Evolutionary conservation across 2,329 filamentous ascomycete species (phyloP).

Genomic region (Aspergillus jensenii): DNA sequence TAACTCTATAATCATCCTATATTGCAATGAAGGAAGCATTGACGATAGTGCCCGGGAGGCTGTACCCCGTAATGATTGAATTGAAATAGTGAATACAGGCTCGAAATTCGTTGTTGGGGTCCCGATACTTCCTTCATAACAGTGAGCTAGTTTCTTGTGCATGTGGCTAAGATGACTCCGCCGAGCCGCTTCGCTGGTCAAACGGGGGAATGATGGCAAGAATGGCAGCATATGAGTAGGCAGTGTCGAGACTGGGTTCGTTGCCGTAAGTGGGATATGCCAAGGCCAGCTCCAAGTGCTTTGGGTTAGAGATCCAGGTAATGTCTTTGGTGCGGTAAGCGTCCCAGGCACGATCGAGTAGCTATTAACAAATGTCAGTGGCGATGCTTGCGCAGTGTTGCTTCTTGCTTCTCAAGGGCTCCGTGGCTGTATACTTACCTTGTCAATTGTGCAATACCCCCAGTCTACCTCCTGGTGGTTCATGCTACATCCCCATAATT

Average conservation of each 20-base stretch:
- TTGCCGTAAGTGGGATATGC: slow-evolving; percentile 24
- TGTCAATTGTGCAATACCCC: no score
- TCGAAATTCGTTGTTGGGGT: no score
- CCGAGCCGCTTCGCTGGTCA: not conserved
- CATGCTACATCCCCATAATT: not conserved
- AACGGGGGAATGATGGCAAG: slow-evolving; percentile 24
- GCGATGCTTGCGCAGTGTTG: no score
- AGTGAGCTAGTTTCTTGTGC: not conserved
- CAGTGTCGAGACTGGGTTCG: slow-evolving; percentile 9
- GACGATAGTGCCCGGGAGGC: no score
- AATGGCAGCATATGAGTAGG: slow-evolving; percentile 25
- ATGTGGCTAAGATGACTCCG: not conserved
- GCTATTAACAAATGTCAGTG: not conserved
- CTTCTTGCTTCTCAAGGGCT: no score
- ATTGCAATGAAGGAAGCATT: no score
- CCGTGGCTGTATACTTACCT: no score
- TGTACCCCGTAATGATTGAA: no score
- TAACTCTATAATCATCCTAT: no score
- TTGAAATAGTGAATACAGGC: no score
- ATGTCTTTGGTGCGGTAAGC: slow-evolving; percentile 12
- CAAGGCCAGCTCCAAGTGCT: slow-evolving; percentile 21
- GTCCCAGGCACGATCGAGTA: slow-evolving; percentile 9
- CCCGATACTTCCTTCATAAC: not conserved
- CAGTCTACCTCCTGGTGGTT: not conserved
- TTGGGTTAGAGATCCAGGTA: slow-evolving; percentile 23